Conservation (phyloP, 1,284 basidiomycete species). For the Rhodotorula sp. region DNA sequence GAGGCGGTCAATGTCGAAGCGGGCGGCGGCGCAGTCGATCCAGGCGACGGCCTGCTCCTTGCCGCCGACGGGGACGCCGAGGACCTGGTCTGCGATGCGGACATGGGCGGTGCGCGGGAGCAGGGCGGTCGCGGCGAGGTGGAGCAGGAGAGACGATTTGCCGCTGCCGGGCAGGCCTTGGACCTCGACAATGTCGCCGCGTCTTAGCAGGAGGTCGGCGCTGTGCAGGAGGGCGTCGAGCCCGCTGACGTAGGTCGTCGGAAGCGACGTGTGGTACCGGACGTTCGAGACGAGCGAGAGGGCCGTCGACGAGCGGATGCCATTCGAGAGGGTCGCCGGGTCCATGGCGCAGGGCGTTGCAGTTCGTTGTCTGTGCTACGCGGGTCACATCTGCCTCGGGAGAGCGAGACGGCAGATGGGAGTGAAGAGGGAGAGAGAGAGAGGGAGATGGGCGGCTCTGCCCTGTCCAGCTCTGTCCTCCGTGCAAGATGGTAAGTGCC, state of each 20-base stretch:
- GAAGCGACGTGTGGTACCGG: conserved; percentile 23
- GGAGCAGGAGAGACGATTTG: conserved; percentile 71
- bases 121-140: conserved; percentile 64
- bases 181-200: conserved; percentile 69
- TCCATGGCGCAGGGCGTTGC: not conserved
- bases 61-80: conserved; percentile 55
- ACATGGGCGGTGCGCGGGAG: conserved; percentile 54
- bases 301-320: conserved; percentile 7
- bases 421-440: not conserved
- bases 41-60: conserved; percentile 66
- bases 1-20: conserved; percentile 63
- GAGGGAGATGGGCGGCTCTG: not conserved
- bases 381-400: not conserved
- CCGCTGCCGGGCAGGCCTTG: conserved; percentile 71
- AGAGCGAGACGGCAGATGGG: not conserved
- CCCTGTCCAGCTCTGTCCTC: not conserved
- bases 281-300: conserved; percentile 24
- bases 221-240: conserved; percentile 34
- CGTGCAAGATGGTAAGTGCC: not conserved
- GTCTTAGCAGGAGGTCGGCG: conserved; percentile 50
- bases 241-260: conserved; percentile 28
- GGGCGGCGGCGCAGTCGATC: conserved; percentile 65
- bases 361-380: no score
- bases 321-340: not conserved
- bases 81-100: conserved; percentile 12